phyloP scores from a whole-genome alignment of 2,329 filamentous ascomycete species.

The Colletotrichum sp. region DNA sequence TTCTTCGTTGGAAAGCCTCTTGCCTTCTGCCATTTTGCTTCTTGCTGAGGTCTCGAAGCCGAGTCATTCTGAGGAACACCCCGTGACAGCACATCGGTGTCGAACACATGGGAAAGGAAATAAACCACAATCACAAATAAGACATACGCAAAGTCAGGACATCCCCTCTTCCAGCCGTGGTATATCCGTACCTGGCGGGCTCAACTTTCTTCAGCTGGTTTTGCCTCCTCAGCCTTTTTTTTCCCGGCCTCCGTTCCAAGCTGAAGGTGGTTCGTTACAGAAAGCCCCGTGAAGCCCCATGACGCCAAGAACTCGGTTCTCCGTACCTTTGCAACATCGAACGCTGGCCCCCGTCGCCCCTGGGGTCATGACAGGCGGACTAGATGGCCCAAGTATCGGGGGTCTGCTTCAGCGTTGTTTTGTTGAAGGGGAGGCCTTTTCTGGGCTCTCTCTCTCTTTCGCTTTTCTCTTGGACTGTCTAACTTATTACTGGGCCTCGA shows the following conservation, averaged over 20 bases:
- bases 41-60: not conserved
- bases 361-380: not conserved
- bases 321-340: not conserved
- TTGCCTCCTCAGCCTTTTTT: not conserved
- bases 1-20: not conserved
- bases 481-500: rapidly evolving
- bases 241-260: not conserved
- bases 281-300: not conserved
- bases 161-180: not conserved
- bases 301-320: slow-evolving; percentile 2
- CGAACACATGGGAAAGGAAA: not conserved
- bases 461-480: rapidly evolving
- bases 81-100: not conserved
- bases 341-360: not conserved
- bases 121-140: not conserved
- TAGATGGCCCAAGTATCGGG: not conserved
- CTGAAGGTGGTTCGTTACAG: not conserved
- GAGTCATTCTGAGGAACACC: not conserved
- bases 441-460: not conserved
- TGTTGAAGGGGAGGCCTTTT: not conserved
- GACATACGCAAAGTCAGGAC: not conserved
- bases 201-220: not conserved
- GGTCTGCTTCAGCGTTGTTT: not conserved
- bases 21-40: not conserved
- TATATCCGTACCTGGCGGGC: too few species aligned